Conservation (phyloP, 352 stramenopile species). For the Globisporangium spinosum region DNA sequence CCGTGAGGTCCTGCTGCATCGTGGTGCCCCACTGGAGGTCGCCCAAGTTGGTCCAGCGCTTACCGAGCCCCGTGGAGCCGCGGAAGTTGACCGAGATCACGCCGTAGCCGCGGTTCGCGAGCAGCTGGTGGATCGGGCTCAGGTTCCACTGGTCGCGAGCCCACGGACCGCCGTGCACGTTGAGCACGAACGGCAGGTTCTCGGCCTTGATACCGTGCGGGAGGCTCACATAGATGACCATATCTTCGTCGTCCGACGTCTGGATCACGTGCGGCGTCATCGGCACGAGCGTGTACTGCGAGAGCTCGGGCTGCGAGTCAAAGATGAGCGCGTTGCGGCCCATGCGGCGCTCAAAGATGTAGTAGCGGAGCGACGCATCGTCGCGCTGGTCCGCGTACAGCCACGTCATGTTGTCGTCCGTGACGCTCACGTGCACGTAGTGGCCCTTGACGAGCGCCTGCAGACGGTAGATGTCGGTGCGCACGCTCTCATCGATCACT, state of each 20-base stretch:
- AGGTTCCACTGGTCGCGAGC: conserved; percentile 30
- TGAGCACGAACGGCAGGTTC: conserved; percentile 36
- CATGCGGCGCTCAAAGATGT: conserved; percentile 33
- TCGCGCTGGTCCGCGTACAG: conserved; percentile 56
- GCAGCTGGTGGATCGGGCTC: conserved; percentile 34
- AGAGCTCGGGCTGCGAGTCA: conserved; percentile 31
- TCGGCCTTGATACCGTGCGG: conserved; percentile 24
- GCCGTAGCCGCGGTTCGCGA: conserved; percentile 45
- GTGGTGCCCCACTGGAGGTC: conserved; percentile 34
- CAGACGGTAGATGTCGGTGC: conserved; percentile 29
- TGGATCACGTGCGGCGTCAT: conserved; percentile 39
- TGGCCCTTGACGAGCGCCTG: conserved; percentile 16
- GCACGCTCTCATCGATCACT: conserved; percentile 28
- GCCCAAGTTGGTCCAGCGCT: conserved; percentile 58
- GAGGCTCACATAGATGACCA: conserved; percentile 46
- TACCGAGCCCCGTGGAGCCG: conserved; percentile 65
- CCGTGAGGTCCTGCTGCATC: conserved; percentile 53
- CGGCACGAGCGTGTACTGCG: conserved; percentile 31
- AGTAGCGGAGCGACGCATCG: conserved; percentile 46
- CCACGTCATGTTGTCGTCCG: conserved; percentile 57
- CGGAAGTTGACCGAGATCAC: conserved; percentile 60
- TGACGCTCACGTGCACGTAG: conserved; percentile 31
- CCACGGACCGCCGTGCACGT: conserved; percentile 43
- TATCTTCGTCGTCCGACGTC: conserved; percentile 40
- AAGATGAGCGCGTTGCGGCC: conserved; percentile 33